Conservation (phyloP, 306 rosid species). For the Urtica urens region DNA sequence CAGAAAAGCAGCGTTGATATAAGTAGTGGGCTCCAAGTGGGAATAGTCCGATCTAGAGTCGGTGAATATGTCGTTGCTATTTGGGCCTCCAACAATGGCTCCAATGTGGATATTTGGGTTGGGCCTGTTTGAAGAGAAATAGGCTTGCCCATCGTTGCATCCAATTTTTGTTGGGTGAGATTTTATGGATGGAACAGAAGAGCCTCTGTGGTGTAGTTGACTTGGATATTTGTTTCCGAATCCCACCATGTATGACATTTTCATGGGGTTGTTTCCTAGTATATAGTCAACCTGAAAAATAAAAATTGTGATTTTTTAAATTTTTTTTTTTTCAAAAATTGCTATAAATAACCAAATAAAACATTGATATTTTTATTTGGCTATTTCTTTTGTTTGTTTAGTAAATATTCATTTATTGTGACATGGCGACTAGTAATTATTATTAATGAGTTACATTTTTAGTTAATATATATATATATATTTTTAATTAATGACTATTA, state of each 20-base stretch:
- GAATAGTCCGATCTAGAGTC: slow-evolving; percentile 66
- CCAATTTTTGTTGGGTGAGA: slow-evolving; percentile 40
- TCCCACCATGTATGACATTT: slow-evolving; percentile 73
- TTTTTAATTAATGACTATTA: no score
- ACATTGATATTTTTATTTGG: no score
- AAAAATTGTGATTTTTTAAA: no score
- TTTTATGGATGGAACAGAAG: slow-evolving; percentile 61
- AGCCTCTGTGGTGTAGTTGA: slow-evolving; percentile 73
- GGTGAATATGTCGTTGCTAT: slow-evolving; percentile 45
- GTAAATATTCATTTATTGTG: no score
- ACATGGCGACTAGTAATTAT: no score
- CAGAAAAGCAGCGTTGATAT: slow-evolving; percentile 70
- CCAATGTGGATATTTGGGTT: slow-evolving; percentile 70
- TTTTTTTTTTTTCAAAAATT: no score
- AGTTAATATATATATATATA: no score
- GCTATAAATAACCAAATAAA: no score
- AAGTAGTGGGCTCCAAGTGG: slow-evolving; percentile 66
- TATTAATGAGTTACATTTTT: no score
- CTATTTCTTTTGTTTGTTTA: no score
- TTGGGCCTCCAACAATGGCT: slow-evolving; percentile 74
- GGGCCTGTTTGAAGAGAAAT: slow-evolving; percentile 36
- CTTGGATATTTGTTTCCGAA: slow-evolving; percentile 55
- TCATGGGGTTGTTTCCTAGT: slow-evolving; percentile 65
- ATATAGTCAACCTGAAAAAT: slow-evolving; percentile 65
- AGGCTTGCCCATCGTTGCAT: slow-evolving; percentile 45